Conservation (phyloP, 2,329 filamentous ascomycete species). For the Diplodia corticola region DNA sequence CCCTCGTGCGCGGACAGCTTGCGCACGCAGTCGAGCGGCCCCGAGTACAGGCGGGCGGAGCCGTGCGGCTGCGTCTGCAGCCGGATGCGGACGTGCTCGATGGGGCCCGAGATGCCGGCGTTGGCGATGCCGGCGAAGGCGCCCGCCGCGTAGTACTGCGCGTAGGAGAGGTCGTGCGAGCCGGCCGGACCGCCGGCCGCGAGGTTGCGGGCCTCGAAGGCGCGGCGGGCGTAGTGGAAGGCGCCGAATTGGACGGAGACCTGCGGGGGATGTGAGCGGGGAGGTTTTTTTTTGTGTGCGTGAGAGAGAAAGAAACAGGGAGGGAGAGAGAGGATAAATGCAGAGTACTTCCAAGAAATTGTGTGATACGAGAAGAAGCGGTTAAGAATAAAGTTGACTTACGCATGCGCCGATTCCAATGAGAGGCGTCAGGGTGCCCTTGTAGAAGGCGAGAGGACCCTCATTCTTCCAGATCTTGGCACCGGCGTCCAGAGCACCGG, state of each 20-base stretch:
- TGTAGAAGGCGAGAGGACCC: constrained; percentile 92
- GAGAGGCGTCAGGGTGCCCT: constrained; percentile 91
- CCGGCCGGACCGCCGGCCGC: constrained; percentile 35
- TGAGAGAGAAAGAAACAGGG: no score
- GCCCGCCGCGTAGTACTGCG: constrained; percentile 85
- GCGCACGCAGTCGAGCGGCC: constrained; percentile 85
- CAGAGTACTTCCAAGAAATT: no score
- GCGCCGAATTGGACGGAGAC: constrained; percentile 96
- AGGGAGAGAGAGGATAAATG: no score
- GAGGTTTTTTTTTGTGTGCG: no score
- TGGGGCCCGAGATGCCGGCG: constrained; percentile 81
- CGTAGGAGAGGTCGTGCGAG: constrained; percentile 63
- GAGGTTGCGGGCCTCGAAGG: constrained; percentile 74
- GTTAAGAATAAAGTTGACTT: constrained; percentile 30
- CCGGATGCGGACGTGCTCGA: constrained; percentile 95
- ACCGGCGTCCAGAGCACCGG: constrained; percentile 76
- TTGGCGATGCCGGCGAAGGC: constrained; percentile 93
- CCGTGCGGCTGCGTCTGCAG: constrained; percentile 96
- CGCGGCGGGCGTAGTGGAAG: constrained; percentile 88
- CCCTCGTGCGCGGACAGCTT: constrained; percentile 73
- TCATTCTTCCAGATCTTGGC: constrained; percentile 83
- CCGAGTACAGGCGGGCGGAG: constrained; percentile 71
- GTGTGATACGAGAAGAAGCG: no score
- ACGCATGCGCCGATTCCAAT: constrained; percentile 96
- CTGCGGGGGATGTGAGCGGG: constrained; percentile 31